Evolutionary conservation across 2,329 filamentous ascomycete species (phyloP).

Genomic region (Neonectria sp.): DNA sequence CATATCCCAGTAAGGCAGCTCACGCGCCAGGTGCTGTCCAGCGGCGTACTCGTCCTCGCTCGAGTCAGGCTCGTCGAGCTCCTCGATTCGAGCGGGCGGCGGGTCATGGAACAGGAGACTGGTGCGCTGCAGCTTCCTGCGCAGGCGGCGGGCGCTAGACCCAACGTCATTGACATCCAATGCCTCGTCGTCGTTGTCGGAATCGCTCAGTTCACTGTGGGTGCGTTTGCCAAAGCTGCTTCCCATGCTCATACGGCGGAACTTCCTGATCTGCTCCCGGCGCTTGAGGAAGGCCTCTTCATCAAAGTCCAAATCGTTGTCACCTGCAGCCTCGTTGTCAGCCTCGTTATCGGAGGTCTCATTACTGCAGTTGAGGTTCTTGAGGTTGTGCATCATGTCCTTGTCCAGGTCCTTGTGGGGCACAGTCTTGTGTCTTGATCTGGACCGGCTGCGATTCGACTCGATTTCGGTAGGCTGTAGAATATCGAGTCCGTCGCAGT

Average conservation of each 20-base stretch:
- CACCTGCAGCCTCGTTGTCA: constrained; percentile 53
- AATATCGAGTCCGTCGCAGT: constrained; percentile 59
- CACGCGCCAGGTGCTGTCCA: constrained; percentile 60
- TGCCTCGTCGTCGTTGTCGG: constrained; percentile 59
- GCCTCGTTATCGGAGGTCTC: constrained; percentile 56
- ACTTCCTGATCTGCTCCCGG: constrained; percentile 61
- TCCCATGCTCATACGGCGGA: constrained; percentile 64
- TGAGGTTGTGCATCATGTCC: constrained; percentile 61
- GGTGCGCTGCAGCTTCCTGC: constrained; percentile 63
- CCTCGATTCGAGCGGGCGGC: constrained; percentile 65
- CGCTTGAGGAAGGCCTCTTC: constrained; percentile 58
- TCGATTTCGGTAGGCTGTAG: constrained; percentile 64
- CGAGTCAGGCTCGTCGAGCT: constrained; percentile 68
- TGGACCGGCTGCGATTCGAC: constrained; percentile 59
- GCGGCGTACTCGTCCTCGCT: constrained; percentile 61
- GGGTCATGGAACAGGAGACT: constrained; percentile 66
- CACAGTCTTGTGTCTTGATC: constrained; percentile 50
- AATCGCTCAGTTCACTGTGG: constrained; percentile 68
- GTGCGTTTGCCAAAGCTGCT: constrained; percentile 70
- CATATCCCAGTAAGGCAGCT: constrained; percentile 66
- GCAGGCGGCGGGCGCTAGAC: constrained; percentile 64
- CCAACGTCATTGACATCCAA: constrained; percentile 61
- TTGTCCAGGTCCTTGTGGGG: constrained; percentile 55
- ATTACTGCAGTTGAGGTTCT: constrained; percentile 62
- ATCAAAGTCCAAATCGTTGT: constrained; percentile 55